Conservation (phyloP, 1,284 basidiomycete genomes). For the Microstroma glucosiphilum region DNA sequence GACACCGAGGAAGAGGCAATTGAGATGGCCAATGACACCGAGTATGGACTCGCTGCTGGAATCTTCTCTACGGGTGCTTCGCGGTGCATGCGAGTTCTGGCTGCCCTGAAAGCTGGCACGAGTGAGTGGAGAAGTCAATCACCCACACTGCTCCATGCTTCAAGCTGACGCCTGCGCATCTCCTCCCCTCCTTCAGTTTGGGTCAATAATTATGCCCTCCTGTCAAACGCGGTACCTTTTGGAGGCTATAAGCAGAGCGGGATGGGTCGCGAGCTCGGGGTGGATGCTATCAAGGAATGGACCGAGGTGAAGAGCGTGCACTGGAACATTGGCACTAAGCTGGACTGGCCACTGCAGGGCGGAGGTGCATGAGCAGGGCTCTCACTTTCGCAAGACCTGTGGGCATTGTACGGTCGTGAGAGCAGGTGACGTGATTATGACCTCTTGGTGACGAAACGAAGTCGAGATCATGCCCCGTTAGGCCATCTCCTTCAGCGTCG, state of each 20-base stretch:
- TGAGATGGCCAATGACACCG: constrained; percentile 56
- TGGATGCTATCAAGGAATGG: constrained; percentile 75
- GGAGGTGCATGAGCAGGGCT: too few species aligned
- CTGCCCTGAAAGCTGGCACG: constrained; percentile 52
- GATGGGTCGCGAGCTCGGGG: constrained; percentile 77
- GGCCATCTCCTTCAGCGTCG: constrained; percentile 38
- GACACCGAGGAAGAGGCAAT: constrained; percentile 65
- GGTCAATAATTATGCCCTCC: constrained; percentile 25
- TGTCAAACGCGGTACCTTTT: constrained; percentile 62
- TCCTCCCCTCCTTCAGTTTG: constrained; percentile 13
- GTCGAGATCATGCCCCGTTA: too few species aligned
- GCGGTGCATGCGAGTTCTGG: constrained; percentile 56
- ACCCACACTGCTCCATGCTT: too few species aligned
- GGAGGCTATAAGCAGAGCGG: constrained; percentile 84
- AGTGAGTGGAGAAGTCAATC: constrained; percentile 44
- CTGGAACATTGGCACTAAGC: constrained; percentile 74
- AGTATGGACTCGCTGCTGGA: constrained; percentile 58
- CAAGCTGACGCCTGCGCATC: too few species aligned
- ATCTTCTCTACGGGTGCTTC: constrained; percentile 59
- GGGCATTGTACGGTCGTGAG: too few species aligned
- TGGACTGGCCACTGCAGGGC: constrained; percentile 61
- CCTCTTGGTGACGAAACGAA: too few species aligned
- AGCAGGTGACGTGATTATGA: too few species aligned
- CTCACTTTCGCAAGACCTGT: too few species aligned
- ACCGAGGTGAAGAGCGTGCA: constrained; percentile 78